Base-by-base conservation (phyloP, 768 basidiomycete species). In the Suillus weaverae region DNA sequence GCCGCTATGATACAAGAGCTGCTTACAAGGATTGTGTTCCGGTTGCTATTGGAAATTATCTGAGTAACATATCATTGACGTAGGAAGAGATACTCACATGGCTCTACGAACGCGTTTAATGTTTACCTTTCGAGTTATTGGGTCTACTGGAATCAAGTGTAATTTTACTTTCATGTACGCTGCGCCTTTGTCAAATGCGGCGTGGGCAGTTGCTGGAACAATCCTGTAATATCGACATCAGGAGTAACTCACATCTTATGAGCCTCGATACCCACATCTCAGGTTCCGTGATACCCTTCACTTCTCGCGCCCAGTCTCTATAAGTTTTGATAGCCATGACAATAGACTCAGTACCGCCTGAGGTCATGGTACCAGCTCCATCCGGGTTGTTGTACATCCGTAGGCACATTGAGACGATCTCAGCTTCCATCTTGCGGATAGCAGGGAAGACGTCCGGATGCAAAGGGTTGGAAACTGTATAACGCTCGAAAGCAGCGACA, bases 351-450 rank as follows among this genome's bases (percentile, higher is more conserved):
- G 97, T 99, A 7, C 97, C 97, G 16, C 97, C 97, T 0, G 91
- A 91, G 1, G 97, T 99, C 77, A 96, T 98, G 7, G 89, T 89
- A 14, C 97, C 97, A 13, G 94, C 93, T 18, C 94, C 94, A 57
- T 85, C 79, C 1, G 94, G 91, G 67, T 90, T 89, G 72, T 93
- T 89, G 80, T 91, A 98, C 82, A 96, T 81, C 64, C 85, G 84
- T 55, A 97, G 81, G 66, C 89, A 91, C 90, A 95, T 95, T 11
- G 91, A 82, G 51, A 96, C 94, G 33, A 96, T 85, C 72, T 98
- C 96, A 18, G 95, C 92, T 71, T 99, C 97, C 97, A 99, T 99
- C 79, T 97, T 95, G 56, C 97, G 84, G 13, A 97, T 79, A 0
- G 92, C 90, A 1, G 96, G 96, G 77, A 97, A 97, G 51, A 95